Evolutionary conservation across 352 stramenopile genomes (phyloP).

Genomic region (Phytophthora sojae): DNA sequence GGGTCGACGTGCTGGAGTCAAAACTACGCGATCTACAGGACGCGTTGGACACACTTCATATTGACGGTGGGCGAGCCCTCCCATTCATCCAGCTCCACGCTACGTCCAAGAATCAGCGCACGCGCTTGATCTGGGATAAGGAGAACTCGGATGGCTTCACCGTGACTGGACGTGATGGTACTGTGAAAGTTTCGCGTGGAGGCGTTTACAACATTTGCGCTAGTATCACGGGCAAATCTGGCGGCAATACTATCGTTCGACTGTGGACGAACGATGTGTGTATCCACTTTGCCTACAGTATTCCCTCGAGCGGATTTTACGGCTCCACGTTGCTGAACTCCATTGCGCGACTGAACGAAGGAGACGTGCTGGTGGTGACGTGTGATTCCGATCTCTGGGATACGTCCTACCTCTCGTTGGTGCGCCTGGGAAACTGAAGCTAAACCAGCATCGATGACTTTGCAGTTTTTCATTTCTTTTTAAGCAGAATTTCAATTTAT

Average conservation of each 20-base stretch:
- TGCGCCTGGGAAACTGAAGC: background rate
- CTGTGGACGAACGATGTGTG: background rate
- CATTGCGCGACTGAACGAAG: background rate
- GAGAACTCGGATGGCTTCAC: background rate
- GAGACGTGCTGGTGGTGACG: background rate
- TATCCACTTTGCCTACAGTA: background rate
- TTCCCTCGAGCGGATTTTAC: background rate
- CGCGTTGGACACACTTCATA: background rate
- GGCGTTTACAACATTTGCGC: constrained; percentile 4
- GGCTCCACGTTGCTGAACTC: background rate
- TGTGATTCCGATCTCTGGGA: background rate
- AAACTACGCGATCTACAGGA: constrained; percentile 21
- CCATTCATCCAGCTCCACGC: background rate
- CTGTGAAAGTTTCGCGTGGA: background rate
- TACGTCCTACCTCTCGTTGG: constrained; percentile 1
- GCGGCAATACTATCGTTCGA: background rate
- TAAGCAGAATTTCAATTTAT: background rate
- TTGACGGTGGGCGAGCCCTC: background rate
- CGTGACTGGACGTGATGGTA: background rate
- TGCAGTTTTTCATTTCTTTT: no score
- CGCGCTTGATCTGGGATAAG: background rate
- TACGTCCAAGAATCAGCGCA: background rate
- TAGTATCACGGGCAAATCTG: background rate
- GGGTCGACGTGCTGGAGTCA: constrained; percentile 27
- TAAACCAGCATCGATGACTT: background rate